Base-by-base conservation (phyloP, 2,329 filamentous ascomycete species). In the Sphaceloma murrayae region DNA sequence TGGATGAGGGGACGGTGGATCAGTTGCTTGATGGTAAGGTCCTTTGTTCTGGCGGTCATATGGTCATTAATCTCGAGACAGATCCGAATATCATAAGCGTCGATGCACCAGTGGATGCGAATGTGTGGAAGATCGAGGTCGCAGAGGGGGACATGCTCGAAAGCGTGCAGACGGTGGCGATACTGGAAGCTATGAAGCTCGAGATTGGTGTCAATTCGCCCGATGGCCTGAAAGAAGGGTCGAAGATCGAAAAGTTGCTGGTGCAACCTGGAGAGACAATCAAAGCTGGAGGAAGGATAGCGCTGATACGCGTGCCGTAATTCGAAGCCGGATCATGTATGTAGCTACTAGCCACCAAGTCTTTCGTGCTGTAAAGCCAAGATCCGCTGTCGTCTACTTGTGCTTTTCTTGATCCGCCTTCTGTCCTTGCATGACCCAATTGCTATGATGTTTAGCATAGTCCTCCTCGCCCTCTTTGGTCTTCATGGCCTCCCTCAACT, bases 1-100 rank as follows among this genome's bases (percentile, higher is more conserved):
- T 73, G 2, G 68, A 72, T 31, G 62, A 69, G 50, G 62, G 70
- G 45, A 66, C 65, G 2, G 61, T 76, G 14, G 69, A 73, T 34
- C 60, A 59, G 19, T 53, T 76, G 48, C 51, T 75, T 10, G 60
- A 70, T 48, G 67, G 66, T 67, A 48, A 49, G 58, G 55, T 24
- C 17, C 17, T 11, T 17, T 31, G n/a, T 3, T 14, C 7, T 3
- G 18, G n/a, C 16, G 10, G 7, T 4, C n/a, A 17, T n/a, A 22
- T 10, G 7, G 22, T 14, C 6, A 16, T 16, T 29, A 22, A 45
- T 24, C 10, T 19, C 3, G n/a, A 2, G 10, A 14, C 38, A 58
- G 56, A 68, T 51, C 57, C 61, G 2, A 51, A 50, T 3, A 62
- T 68, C 13, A 52, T 53, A 4, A 51, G 58, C 4, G 56, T 68